Conservation (phyloP, 1,284 basidiomycete species). For the Moesziomyces globuligerus region DNA sequence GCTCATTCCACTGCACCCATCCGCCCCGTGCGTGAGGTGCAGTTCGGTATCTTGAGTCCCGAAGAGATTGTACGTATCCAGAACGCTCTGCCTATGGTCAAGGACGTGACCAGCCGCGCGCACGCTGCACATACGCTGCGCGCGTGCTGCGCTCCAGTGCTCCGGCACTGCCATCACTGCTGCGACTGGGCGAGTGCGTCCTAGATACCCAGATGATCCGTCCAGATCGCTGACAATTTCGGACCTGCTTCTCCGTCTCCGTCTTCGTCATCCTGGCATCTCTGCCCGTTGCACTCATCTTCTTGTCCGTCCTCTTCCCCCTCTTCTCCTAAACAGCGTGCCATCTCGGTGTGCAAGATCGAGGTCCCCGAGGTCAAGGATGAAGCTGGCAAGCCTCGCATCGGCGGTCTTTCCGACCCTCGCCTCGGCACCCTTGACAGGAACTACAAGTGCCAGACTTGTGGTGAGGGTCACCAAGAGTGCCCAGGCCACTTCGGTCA, state of each 20-base stretch:
- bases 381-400: constrained; percentile 84
- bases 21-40: constrained; percentile 86
- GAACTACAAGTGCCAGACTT: constrained; percentile 99
- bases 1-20: constrained; percentile 90
- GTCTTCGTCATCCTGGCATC: not conserved
- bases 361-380: constrained; percentile 99
- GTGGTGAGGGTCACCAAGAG: constrained; percentile 76
- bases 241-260: not conserved
- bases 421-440: constrained; percentile 97
- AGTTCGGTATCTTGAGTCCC: constrained; percentile 99
- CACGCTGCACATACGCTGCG: too few species aligned
- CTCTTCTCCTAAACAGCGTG: constrained; percentile 74
- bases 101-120: not conserved
- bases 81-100: constrained; percentile 8
- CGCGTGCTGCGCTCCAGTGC: too few species aligned
- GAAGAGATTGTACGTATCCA: constrained; percentile 81
- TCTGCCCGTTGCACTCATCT: constrained; percentile 1
- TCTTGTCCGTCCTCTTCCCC: constrained; percentile 1
- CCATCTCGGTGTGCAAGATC: constrained; percentile 96
- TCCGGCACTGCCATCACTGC: too few species aligned
- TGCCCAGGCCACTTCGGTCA: constrained; percentile 97
- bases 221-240: not conserved
- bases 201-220: not conserved
- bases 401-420: constrained; percentile 93
- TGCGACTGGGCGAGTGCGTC: not conserved